Percentiles rank a stretch among this genome's conserved stretches.
Evolutionary conservation across 23 red algal species (phyloP).

Genomic region (Gracilaria vermiculophylla): DNA sequence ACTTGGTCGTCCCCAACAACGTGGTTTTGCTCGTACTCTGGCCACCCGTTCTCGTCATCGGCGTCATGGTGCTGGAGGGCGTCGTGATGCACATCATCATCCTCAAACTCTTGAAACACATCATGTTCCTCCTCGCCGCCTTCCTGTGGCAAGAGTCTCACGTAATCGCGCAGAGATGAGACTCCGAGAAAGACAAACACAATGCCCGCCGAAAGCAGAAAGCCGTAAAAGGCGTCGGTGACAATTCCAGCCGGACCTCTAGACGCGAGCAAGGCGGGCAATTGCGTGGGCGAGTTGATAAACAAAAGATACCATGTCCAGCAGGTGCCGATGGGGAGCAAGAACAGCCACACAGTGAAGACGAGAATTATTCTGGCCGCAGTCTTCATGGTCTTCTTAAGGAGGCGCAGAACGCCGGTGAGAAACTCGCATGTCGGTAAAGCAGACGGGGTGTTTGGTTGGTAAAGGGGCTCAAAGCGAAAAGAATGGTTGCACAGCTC

Average conservation of each 20-base stretch:
- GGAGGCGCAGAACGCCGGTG: slow-evolving; percentile 39
- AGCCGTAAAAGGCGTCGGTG: slow-evolving; percentile 76
- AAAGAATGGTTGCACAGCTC: slow-evolving; percentile 92
- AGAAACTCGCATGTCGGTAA: slow-evolving; percentile 79
- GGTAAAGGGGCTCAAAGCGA: slow-evolving; percentile 86
- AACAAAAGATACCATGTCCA: slow-evolving; percentile 84
- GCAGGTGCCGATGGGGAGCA: slow-evolving; percentile 79
- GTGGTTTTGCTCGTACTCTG: neutral
- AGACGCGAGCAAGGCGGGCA: slow-evolving; percentile 37
- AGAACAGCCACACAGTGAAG: slow-evolving; percentile 77
- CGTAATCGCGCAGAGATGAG: slow-evolving; percentile 60
- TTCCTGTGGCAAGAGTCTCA: slow-evolving; percentile 57
- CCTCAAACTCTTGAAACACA: slow-evolving; percentile 19
- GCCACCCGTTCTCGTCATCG: slow-evolving; percentile 2
- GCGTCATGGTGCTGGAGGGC: slow-evolving; percentile 16
- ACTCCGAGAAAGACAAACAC: slow-evolving; percentile 84
- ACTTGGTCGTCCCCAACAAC: neutral
- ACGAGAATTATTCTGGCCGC: slow-evolving; percentile 65
- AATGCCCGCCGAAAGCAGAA: slow-evolving; percentile 77
- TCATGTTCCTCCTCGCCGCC: slow-evolving; percentile 33
- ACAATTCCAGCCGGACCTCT: slow-evolving; percentile 46
- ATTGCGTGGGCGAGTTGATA: slow-evolving; percentile 25
- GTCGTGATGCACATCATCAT: slow-evolving; percentile 28
- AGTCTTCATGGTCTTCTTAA: slow-evolving; percentile 31
- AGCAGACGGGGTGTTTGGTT: slow-evolving; percentile 72